Evolutionary conservation across 1,284 basidiomycete genomes (phyloP).

Genomic region (Phellinidium pouzarii): DNA sequence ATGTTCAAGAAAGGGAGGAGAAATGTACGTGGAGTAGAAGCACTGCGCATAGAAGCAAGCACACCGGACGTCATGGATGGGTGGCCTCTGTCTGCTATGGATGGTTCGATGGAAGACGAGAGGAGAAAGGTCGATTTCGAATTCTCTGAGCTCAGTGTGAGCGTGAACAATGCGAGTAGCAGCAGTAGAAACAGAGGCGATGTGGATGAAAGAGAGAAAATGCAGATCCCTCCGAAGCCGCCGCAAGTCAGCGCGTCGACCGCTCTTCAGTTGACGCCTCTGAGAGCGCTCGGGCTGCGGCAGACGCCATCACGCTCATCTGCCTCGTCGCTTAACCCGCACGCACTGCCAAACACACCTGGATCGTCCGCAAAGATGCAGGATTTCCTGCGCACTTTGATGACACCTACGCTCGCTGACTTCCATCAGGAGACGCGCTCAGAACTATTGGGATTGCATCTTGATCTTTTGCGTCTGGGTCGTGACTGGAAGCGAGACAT

Average conservation of each 20-base stretch:
- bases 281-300: background rate
- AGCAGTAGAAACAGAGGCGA: constrained; percentile 27
- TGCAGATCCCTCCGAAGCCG: constrained; percentile 20
- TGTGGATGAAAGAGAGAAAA: constrained; percentile 21
- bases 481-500: constrained; percentile 51
- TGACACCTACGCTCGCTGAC: constrained; percentile 65
- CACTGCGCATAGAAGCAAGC: background rate
- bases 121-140: constrained; percentile 28
- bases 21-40: background rate
- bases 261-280: background rate
- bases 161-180: constrained; percentile 26
- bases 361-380: constrained; percentile 37
- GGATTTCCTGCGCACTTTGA: constrained; percentile 53
- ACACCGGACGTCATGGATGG: constrained; percentile 26
- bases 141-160: constrained; percentile 21
- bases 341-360: constrained; percentile 21
- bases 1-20: background rate
- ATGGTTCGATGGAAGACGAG: constrained; percentile 20
- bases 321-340: constrained; percentile 20
- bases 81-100: constrained; percentile 35
- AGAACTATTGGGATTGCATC: constrained; percentile 63
- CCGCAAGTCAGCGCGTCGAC: constrained; percentile 15
- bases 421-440: constrained; percentile 58
- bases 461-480: constrained; percentile 65
- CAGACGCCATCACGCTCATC: constrained; percentile 33